These are phyloP conservation scores for Circinella umbellata DNA, from an alignment of 371 early-diverging fungal genomes.

Conservation along the genomic window DNA sequence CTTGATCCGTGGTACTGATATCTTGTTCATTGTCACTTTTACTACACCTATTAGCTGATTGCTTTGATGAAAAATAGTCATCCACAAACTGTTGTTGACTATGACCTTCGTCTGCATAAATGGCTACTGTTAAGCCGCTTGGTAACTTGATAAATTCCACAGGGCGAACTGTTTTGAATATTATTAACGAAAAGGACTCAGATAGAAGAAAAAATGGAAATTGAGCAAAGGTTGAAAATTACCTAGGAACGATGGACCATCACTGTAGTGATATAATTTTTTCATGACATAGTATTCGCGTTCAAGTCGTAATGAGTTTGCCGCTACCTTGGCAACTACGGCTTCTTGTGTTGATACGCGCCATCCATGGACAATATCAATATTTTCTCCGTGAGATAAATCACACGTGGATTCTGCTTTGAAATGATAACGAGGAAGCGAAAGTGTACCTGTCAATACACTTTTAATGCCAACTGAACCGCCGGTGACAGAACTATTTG, in stretches of 20 bases:
- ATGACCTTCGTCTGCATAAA: slow-evolving; percentile 46
- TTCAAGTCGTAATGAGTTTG: slow-evolving; percentile 37
- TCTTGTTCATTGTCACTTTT: background rate
- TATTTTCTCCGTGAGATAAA: slow-evolving; percentile 44
- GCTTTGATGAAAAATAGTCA: slow-evolving; percentile 10
- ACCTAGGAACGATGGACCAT: slow-evolving; percentile 3
- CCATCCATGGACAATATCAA: slow-evolving; percentile 44
- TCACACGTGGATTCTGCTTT: slow-evolving; percentile 36
- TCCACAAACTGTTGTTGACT: slow-evolving; percentile 16
- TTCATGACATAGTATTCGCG: slow-evolving; percentile 48
- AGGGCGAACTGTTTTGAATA: slow-evolving; percentile 31
- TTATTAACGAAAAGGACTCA: background rate
- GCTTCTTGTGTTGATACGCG: slow-evolving; percentile 21
- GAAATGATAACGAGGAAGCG: slow-evolving; percentile 46
- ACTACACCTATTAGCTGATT: background rate
- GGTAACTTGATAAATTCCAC: slow-evolving; percentile 42
- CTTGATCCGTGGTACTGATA: too few relatives aligned
- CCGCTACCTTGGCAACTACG: slow-evolving; percentile 44
- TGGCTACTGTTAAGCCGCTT: slow-evolving; percentile 40
- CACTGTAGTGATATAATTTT: slow-evolving; percentile 31
- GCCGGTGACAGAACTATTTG: background rate
- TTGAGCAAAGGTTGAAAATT: background rate
- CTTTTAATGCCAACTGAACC: background rate
- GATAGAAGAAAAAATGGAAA: background rate
- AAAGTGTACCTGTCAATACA: slow-evolving; percentile 12